Percentiles rank a stretch among this genome's conserved stretches.
These are phyloP conservation scores for Diaporthe nobilis DNA, from an alignment of 2,329 filamentous ascomycete species.

Conservation along the genomic window DNA sequence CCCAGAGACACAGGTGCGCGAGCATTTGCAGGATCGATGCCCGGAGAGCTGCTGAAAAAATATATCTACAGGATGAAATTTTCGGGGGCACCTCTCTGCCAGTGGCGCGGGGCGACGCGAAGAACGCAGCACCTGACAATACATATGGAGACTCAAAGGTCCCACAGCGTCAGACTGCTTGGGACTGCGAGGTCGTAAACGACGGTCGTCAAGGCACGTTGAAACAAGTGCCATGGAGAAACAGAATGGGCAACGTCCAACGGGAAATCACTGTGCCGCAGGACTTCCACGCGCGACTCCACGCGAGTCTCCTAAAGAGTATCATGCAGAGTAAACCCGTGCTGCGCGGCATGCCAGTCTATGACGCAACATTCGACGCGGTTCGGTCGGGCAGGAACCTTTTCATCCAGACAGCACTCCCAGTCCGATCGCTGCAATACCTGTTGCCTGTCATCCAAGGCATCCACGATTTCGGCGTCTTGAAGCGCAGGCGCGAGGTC, in stretches of 20 bases:
- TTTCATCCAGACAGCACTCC: background rate
- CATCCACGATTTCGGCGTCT: background rate
- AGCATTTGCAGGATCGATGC: background rate
- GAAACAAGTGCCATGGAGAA: background rate
- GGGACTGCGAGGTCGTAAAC: too few relatives aligned
- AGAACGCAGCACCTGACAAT: background rate
- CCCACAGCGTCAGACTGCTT: background rate
- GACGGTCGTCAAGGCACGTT: too few relatives aligned
- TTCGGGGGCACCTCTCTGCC: too few relatives aligned
- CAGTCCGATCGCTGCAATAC: background rate
- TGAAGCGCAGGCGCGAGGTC: background rate
- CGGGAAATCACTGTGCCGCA: background rate
- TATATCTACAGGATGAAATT: background rate
- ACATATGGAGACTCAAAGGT: too few relatives aligned
- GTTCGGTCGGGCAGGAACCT: constrained; percentile 7
- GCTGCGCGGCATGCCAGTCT: constrained; percentile 2
- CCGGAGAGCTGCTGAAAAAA: background rate
- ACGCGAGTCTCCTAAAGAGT: background rate
- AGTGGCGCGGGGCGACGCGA: too few relatives aligned
- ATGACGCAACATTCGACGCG: background rate
- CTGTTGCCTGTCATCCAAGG: background rate
- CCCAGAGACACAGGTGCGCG: background rate
- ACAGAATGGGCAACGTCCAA: background rate
- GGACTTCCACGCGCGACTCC: background rate
- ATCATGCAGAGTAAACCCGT: background rate